phyloP scores from a whole-genome alignment of 768 basidiomycete species.

The Suillus variegatus region DNA sequence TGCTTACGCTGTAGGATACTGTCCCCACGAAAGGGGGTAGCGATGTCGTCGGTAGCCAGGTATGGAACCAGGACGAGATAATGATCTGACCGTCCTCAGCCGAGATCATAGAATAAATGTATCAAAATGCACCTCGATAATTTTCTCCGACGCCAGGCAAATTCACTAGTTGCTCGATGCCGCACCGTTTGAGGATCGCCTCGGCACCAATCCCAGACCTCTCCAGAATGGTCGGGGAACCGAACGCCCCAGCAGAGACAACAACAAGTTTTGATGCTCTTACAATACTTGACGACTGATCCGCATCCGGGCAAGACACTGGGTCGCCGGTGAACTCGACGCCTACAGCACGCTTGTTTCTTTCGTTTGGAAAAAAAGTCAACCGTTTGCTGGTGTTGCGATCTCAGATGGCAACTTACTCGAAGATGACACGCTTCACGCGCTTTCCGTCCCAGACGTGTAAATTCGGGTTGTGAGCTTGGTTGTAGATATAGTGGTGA shows the following conservation, averaged over 20 bases:
- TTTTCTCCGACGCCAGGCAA: constrained; percentile 81
- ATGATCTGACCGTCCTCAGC: constrained; percentile 27
- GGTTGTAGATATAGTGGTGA: background rate
- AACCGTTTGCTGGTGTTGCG: background rate
- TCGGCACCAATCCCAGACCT: constrained; percentile 46
- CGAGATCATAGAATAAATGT: too few relatives aligned
- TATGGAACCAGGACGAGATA: constrained; percentile 33
- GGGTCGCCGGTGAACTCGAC: constrained; percentile 49
- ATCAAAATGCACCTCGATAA: constrained; percentile 44
- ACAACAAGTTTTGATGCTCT: constrained; percentile 48
- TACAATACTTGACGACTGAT: constrained; percentile 26
- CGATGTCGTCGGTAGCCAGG: constrained; percentile 42
- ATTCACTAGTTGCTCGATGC: constrained; percentile 30
- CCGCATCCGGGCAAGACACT: constrained; percentile 20
- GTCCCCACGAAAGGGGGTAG: too few relatives aligned
- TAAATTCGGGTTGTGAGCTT: background rate
- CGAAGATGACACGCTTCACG: background rate
- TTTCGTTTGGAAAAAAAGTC: background rate
- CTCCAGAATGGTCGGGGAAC: constrained; percentile 57
- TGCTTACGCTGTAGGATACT: too few relatives aligned
- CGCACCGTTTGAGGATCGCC: background rate
- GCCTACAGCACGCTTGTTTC: background rate
- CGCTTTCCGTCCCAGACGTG: background rate
- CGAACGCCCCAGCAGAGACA: constrained; percentile 53
- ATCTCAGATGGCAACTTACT: background rate